Evolutionary conservation across 192 early-diverging fungal genomes (phyloP).

Genomic region (Chytriomyces sp.): DNA sequence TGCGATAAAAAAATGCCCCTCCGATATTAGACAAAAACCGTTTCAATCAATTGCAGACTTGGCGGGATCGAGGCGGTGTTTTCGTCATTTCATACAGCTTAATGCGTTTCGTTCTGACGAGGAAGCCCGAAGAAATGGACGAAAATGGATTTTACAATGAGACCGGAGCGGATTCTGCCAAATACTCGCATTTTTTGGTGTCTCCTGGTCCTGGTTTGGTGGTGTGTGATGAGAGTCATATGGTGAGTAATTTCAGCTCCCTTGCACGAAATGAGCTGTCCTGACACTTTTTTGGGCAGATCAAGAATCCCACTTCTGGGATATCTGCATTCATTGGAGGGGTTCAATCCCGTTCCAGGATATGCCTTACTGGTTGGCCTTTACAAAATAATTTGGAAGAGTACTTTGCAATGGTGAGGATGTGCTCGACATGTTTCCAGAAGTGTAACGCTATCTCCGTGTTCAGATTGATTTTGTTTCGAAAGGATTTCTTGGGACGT

Average conservation of each 20-base stretch:
- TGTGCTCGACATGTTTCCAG: neutral
- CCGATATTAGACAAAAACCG: constrained; percentile 11
- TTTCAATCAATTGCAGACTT: constrained; percentile 49
- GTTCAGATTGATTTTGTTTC: constrained; percentile 13
- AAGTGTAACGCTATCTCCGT: neutral
- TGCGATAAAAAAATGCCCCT: neutral
- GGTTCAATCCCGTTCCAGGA: constrained; percentile 62
- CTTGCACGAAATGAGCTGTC: neutral
- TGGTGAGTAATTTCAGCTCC: constrained; percentile 25
- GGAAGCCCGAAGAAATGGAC: neutral
- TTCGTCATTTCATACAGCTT: constrained; percentile 70
- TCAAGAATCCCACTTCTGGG: constrained; percentile 44
- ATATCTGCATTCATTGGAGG: constrained; percentile 31
- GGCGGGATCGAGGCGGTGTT: constrained; percentile 70
- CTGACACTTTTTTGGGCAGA: constrained; percentile 37
- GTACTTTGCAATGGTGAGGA: constrained; percentile 55
- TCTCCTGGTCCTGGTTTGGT: constrained; percentile 72
- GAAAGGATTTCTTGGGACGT: constrained; percentile 8
- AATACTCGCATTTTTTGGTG: constrained; percentile 45
- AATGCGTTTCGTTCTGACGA: constrained; percentile 56
- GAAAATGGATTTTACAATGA: no score
- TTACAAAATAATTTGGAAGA: constrained; percentile 84
- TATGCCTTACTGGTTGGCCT: constrained; percentile 83
- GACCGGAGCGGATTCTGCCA: neutral
- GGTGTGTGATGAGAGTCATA: constrained; percentile 84